phyloP scores from a whole-genome alignment of 2,329 filamentous ascomycete genomes.

The Rhynchosporium secalis region DNA sequence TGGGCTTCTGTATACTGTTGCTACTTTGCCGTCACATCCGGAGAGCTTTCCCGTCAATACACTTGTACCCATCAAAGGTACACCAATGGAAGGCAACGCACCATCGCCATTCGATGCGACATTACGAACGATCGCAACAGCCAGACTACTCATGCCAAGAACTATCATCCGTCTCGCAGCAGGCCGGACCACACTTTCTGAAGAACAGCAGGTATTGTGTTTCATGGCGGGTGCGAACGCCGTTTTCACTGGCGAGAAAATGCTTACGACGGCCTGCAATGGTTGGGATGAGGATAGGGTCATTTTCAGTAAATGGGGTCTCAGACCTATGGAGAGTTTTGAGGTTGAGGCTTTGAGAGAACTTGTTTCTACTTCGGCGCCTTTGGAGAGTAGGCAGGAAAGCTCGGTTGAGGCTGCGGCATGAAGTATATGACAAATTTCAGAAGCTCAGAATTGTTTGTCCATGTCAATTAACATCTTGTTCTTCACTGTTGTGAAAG shows the following conservation, averaged over 20 bases:
- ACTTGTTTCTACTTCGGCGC: constrained; percentile 25
- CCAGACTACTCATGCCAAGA: constrained; percentile 76
- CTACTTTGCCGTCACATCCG: constrained; percentile 77
- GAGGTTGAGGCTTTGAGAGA: constrained; percentile 36
- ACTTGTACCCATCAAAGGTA: constrained; percentile 87
- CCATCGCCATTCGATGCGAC: constrained; percentile 76
- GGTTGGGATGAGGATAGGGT: constrained; percentile 85
- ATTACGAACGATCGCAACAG: constrained; percentile 80
- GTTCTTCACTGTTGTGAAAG: background rate
- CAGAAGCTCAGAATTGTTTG: too few relatives aligned
- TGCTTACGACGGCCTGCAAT: constrained; percentile 89
- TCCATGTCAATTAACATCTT: background rate
- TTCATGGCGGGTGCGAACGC: constrained; percentile 92
- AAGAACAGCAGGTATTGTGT: constrained; percentile 86
- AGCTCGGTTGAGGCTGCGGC: background rate
- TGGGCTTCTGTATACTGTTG: constrained; percentile 78
- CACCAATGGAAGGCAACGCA: constrained; percentile 73
- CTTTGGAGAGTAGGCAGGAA: constrained; percentile 20
- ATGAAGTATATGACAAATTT: background rate
- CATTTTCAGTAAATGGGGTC: constrained; percentile 82
- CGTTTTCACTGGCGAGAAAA: constrained; percentile 95
- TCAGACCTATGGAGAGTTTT: constrained; percentile 68
- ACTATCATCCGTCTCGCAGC: constrained; percentile 88
- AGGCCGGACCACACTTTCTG: constrained; percentile 77
- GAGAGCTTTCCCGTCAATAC: constrained; percentile 93